Evolutionary conservation across 2,329 filamentous ascomycete genomes (phyloP).

Genomic region (Nothophoma quercina): DNA sequence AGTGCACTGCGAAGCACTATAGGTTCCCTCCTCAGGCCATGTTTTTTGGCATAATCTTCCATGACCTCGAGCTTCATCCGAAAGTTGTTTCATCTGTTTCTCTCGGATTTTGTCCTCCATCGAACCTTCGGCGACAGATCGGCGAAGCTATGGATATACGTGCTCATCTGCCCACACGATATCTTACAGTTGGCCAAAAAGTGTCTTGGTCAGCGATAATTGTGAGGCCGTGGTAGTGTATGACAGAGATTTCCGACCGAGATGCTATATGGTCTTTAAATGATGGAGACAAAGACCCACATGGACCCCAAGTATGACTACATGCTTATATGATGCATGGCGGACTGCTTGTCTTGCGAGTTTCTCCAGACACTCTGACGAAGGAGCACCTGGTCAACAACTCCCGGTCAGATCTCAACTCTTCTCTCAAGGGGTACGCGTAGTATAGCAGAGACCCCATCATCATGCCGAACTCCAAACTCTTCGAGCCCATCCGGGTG

Average conservation of each 20-base stretch:
- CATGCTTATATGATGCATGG: no score
- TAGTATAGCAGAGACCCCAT: no score
- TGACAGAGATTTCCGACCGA: not conserved
- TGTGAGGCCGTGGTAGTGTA: not conserved
- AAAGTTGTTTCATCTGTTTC: no score
- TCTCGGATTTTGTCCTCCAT: not conserved
- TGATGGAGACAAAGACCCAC: not conserved
- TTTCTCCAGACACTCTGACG: not conserved
- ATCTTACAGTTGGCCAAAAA: constrained; percentile 1
- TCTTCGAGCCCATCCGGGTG: constrained; percentile 42
- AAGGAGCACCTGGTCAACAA: no score
- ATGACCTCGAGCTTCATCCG: no score
- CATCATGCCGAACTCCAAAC: constrained; percentile 6
- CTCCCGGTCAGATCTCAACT: no score
- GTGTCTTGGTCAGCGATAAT: not conserved
- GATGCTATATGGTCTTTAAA: not conserved
- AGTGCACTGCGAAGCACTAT: not conserved
- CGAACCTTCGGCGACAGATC: constrained; percentile 8
- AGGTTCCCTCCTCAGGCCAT: no score
- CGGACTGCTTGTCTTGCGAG: no score
- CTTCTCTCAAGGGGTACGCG: no score
- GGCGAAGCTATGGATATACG: constrained; percentile 8
- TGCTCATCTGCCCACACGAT: not conserved
- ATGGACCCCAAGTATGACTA: no score
- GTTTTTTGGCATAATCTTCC: no score